Base-by-base conservation (phyloP, 2,329 filamentous ascomycete genomes). In the Periconia sp. region DNA sequence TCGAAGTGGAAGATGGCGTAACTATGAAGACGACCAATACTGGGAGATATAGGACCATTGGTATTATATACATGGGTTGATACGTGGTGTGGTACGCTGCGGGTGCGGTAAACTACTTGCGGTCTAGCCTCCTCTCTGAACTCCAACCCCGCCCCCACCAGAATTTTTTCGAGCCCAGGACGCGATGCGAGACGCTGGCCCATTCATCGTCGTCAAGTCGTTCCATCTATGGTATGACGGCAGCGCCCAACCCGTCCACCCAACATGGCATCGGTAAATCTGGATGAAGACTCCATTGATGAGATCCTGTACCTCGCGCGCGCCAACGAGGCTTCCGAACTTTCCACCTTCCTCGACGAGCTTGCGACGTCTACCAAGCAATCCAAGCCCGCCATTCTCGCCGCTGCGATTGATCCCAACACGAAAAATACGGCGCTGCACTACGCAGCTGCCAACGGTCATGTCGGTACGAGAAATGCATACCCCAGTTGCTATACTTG, bases 371-470 rank as follows among this genome's bases (percentile, higher is more conserved):
- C 87, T 53, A 85, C 91, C 70, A 80, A 77, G 53, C 80, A 79
- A 47, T 74, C 83, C 0, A 81, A 83, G n/a, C 82, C 87, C 52
- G 64, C 64, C 44, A 81, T 96, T 54, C 74, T 97, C 45, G 74
- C 82, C 47, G 83, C 84, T 14, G 89, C 89, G 20, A 85, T 86
- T 60, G 92, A 96, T 70, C 81, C 85, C 41, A 83, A 87, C 61
- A 90, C 87, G 59, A 89, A 90, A 52, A 95, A 92, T 59, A 89
- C 88, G 49, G 79, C 85, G 45, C 75, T 97, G 68, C 94, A 99
- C 76, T 97, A 95, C 85, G 91, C 92, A 8, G 87, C 91, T 20
- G 94, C 91, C 23, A 99, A 99, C 71, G 93, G 93, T 1, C 88
- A 96, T 69, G 68, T 84, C 56, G 89, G 91, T 92, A 82, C 40